Evolutionary conservation across 495 filamentous ascomycete species (phyloP).

Genomic region (Hypoxylon fuscum): DNA sequence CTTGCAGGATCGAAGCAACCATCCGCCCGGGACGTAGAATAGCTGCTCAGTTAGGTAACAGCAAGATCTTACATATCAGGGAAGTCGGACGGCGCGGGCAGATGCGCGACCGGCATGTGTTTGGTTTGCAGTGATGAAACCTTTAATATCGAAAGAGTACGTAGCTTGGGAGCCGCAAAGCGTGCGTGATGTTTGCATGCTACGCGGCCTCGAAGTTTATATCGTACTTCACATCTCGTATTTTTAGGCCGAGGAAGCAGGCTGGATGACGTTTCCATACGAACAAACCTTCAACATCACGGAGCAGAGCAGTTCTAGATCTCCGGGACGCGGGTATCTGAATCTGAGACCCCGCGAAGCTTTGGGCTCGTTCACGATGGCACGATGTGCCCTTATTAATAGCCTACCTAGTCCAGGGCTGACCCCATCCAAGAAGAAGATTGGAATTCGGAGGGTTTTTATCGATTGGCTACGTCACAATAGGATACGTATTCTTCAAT

Average conservation of each 20-base stretch:
- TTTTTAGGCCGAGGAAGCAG: slow-evolving; percentile 10
- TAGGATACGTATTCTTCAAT: no score
- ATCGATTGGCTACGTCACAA: slow-evolving; percentile 30
- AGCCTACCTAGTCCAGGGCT: slow-evolving; percentile 18
- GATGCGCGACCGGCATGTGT: slow-evolving; percentile 19
- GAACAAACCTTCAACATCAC: slow-evolving; percentile 21
- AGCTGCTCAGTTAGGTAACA: slow-evolving; percentile 2
- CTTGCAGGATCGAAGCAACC: slow-evolving; percentile 23
- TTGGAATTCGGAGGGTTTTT: slow-evolving; percentile 31
- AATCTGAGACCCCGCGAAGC: slow-evolving; percentile 14
- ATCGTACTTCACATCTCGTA: slow-evolving; percentile 33
- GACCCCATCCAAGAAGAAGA: slow-evolving; percentile 15
- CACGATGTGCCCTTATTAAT: slow-evolving; percentile 5
- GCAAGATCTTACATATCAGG: not conserved
- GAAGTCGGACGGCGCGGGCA: not conserved
- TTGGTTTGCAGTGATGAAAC: slow-evolving; percentile 23
- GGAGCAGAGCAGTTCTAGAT: no score
- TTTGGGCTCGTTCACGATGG: slow-evolving; percentile 17
- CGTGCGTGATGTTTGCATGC: no score
- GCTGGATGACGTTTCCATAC: slow-evolving; percentile 36
- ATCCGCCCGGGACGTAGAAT: slow-evolving; percentile 16
- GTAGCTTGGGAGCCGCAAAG: slow-evolving; percentile 13
- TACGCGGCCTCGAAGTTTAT: slow-evolving; percentile 38
- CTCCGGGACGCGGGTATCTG: not conserved
- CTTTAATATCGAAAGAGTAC: slow-evolving; percentile 12